Evolutionary conservation across 352 stramenopile genomes (phyloP), one percentile per base, ranked within the genome.

Genomic region (Phytophthora crassamura): DNA sequence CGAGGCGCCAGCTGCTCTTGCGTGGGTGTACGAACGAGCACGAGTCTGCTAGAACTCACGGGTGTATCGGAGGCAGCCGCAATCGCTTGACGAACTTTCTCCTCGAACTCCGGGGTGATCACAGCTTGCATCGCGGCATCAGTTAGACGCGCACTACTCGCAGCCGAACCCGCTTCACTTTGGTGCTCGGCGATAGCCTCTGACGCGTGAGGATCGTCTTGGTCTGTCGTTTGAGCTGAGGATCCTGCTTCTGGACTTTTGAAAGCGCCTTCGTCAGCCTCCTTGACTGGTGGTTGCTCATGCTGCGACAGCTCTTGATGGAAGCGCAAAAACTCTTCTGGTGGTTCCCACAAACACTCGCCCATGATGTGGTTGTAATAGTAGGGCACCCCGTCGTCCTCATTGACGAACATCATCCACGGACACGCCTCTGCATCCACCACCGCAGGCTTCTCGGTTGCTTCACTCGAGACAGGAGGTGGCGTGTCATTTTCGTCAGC

Each of bases 381-480:
- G 59, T 93, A 93, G 25, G 82, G 80, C 14, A 79, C 55, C 9
- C 77, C 79, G 22, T 87, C 78, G n/a, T 52, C 73, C 54, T 89
- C 81, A 43, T 90, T 88, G 7, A 90, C 30, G 38, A 90, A 84
- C 78, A 90, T 81, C 57, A 89, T 88, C 84, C 84, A 93, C 20
- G 61, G 47, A 55, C 58, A 74, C 1, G 20, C 15, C 30, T 68
- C 46, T 30, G 10, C n/a, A 20, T 59, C 43, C 12, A 30, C 14
- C 12, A 28, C 14, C n/a, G 25, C 7, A 49, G 53, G 16, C 11
- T 64, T 59, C 18, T 43, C 39, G 6, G 22, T 7, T 12, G 25
- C 7, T 33, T 22, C 36, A 22, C 36, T 30, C 10, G 33, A 25
- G 10, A 35, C n/a, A 36, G 16, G 22, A n/a, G 16, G 16, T 28